These are phyloP conservation scores for Emmonsiellopsis sp. DNA, from an alignment of 2,329 filamentous ascomycete species.

Conservation along the genomic window DNA sequence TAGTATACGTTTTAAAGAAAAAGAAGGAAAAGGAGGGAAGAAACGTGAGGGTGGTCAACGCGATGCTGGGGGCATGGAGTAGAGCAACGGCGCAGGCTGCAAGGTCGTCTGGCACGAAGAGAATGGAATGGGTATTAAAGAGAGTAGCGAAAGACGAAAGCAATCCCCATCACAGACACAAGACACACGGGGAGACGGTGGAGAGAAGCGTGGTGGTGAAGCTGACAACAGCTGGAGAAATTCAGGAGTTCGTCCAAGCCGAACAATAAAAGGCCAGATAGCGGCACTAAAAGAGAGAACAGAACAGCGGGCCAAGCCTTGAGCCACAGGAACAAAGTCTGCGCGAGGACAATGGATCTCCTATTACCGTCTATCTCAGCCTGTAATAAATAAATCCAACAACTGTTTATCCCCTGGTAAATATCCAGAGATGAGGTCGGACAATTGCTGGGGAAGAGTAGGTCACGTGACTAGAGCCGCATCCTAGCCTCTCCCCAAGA, in stretches of 20 bases:
- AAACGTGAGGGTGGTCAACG: neutral
- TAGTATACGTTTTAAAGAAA: neutral
- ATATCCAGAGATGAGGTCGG: too few species aligned
- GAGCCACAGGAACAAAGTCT: too few species aligned
- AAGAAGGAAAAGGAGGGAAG: neutral
- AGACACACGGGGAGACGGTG: slow-evolving; percentile 18
- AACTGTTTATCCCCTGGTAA: too few species aligned
- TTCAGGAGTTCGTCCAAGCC: neutral
- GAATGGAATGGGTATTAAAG: slow-evolving; percentile 21
- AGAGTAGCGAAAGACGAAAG: slow-evolving; percentile 26
- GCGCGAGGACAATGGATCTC: too few species aligned
- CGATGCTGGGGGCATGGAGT: neutral
- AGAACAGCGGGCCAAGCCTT: too few species aligned
- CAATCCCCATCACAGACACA: slow-evolving; percentile 21
- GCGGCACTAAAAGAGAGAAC: neutral
- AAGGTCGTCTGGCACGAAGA: slow-evolving; percentile 1
- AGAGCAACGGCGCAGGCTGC: neutral
- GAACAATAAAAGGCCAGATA: neutral
- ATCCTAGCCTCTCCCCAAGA: too few species aligned
- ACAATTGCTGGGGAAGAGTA: too few species aligned
- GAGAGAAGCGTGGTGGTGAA: slow-evolving; percentile 18
- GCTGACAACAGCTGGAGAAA: slow-evolving; percentile 7
- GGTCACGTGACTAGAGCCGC: too few species aligned
- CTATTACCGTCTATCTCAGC: too few species aligned
- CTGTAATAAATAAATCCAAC: too few species aligned